These are phyloP conservation scores for Trametes hirsuta DNA, from an alignment of 1,284 basidiomycete genomes.

Conservation along the genomic window DNA sequence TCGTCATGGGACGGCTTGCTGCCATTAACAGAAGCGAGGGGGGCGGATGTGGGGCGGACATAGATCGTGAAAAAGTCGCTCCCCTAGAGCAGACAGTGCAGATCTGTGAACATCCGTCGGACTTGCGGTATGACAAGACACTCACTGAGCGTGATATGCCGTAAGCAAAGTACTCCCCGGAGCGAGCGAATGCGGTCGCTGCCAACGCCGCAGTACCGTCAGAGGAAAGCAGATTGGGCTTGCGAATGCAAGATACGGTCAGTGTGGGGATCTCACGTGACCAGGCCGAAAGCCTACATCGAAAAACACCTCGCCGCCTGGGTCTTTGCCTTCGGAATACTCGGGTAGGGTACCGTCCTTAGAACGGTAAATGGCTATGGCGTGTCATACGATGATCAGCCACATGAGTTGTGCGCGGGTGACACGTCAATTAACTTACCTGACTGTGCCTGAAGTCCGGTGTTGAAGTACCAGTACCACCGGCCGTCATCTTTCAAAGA, in stretches of 20 bases:
- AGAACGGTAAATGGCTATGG: slow-evolving; percentile 68
- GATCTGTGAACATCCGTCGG: slow-evolving; percentile 21
- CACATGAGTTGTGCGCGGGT: slow-evolving; percentile 9
- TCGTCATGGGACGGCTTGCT: slow-evolving; percentile 49
- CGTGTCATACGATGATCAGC: not conserved
- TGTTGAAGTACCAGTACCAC: slow-evolving; percentile 83
- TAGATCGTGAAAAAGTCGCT: slow-evolving; percentile 77
- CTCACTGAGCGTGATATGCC: slow-evolving; percentile 72
- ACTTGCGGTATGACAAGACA: slow-evolving; percentile 1
- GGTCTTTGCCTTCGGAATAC: slow-evolving; percentile 45
- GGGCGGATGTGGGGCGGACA: slow-evolving; percentile 63
- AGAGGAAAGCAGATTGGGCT: slow-evolving; percentile 71
- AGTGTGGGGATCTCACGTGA: slow-evolving; percentile 12
- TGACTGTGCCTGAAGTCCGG: slow-evolving; percentile 68
- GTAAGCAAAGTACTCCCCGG: slow-evolving; percentile 77
- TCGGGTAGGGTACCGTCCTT: slow-evolving; percentile 55
- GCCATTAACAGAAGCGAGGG: slow-evolving; percentile 49
- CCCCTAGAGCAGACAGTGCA: slow-evolving; percentile 48
- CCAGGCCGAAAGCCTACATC: slow-evolving; percentile 49
- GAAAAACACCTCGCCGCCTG: slow-evolving; percentile 73
- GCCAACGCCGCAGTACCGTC: slow-evolving; percentile 77
- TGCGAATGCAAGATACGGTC: not conserved
- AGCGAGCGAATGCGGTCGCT: slow-evolving; percentile 62
- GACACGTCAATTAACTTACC: slow-evolving; percentile 39
- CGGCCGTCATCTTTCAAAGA: slow-evolving; percentile 61